Conservation (phyloP, 371 early-diverging fungal genomes). For the Umbelopsis sp. region DNA sequence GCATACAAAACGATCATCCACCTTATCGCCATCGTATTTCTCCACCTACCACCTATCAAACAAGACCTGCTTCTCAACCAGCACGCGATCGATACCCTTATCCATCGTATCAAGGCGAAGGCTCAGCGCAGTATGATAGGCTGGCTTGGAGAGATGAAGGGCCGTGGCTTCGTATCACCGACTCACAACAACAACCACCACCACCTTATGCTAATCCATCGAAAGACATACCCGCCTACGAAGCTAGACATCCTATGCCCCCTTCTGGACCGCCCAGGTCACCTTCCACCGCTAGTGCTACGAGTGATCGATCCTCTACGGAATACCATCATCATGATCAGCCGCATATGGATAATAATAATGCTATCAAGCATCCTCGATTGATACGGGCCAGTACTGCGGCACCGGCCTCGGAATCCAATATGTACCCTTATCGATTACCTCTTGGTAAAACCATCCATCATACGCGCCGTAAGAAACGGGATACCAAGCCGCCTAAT, state of each 20-base stretch:
- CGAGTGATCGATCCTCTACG: neutral
- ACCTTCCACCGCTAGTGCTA: conserved; percentile 3
- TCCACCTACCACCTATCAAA: neutral
- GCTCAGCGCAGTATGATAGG: neutral
- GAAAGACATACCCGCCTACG: neutral
- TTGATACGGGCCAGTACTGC: neutral
- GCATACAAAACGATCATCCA: neutral
- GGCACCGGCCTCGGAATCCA: neutral
- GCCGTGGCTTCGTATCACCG: neutral
- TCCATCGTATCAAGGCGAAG: neutral
- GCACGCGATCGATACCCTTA: neutral
- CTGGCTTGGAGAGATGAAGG: conserved; percentile 13
- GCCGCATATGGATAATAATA: neutral
- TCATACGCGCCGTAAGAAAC: conserved; percentile 30
- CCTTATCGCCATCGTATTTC: neutral
- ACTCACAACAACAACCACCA: neutral
- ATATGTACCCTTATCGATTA: neutral
- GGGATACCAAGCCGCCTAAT: conserved; percentile 27
- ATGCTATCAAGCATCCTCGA: neutral
- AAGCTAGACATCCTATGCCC: neutral
- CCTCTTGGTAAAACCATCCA: conserved; percentile 17
- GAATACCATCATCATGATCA: conserved; percentile 17
- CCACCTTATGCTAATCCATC: neutral
- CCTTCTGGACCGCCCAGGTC: neutral
- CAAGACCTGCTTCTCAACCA: neutral